Percentiles rank a stretch among this genome's conserved stretches.
These are phyloP conservation scores for Saccharomyces jurei DNA, from an alignment of 805 yeast genomes.

Conservation along the genomic window DNA sequence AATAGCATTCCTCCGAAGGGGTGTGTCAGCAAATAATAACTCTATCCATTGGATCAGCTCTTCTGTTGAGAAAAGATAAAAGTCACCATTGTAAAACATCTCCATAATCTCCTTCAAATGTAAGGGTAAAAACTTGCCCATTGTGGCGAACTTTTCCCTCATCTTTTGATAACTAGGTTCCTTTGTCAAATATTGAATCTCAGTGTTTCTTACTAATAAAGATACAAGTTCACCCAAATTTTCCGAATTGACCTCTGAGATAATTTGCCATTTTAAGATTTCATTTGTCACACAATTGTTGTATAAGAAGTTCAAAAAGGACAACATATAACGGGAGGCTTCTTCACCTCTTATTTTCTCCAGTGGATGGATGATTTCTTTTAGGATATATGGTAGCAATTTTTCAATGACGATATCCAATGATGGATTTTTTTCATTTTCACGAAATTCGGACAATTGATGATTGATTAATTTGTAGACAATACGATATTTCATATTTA, in stretches of 20 bases:
- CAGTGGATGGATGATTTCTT: constrained; percentile 15
- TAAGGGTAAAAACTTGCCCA: constrained; percentile 25
- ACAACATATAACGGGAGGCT: constrained; percentile 6
- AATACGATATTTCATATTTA: constrained; percentile 13
- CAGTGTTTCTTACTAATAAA: constrained; percentile 21
- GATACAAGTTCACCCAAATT: constrained; percentile 23
- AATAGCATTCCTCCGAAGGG: constrained; percentile 29
- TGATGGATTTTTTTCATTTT: constrained; percentile 17
- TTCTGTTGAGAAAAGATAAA: constrained; percentile 31
- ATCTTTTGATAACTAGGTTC: constrained; percentile 18
- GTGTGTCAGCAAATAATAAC: constrained; percentile 36
- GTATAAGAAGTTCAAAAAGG: constrained; percentile 17
- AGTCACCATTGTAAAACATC: constrained; percentile 35
- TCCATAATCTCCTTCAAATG: constrained; percentile 38
- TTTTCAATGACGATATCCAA: constrained; percentile 17
- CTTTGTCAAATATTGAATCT: constrained; percentile 13
- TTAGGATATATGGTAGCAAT: constrained; percentile 18
- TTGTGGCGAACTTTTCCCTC: constrained; percentile 23
- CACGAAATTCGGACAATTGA: constrained; percentile 17
- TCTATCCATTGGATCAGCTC: constrained; percentile 33
- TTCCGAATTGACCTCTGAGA: constrained; percentile 28
- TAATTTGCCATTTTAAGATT: constrained; percentile 25
- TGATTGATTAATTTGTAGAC: constrained; percentile 6
- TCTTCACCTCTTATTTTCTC: constrained; percentile 7
- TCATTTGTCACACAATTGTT: constrained; percentile 13